Evolutionary conservation across 495 filamentous ascomycete species (phyloP), one percentile per base, ranked within the genome.

Genomic region (Penicillium egyptiacum): DNA sequence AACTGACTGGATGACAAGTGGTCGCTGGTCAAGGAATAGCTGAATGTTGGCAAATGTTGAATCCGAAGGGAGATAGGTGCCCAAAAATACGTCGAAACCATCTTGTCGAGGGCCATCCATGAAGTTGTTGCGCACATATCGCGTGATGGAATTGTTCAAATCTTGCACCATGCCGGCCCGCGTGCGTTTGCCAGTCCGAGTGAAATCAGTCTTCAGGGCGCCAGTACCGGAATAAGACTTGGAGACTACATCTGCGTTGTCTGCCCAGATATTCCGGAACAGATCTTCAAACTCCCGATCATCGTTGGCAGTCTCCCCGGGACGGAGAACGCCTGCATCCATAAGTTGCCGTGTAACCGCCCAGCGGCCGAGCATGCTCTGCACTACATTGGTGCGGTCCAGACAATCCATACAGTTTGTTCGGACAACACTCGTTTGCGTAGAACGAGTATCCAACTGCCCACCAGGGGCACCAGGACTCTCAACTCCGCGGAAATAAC

Each of bases 331-430:
- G 26, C 88, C 90, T 11, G 92, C 76, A 63, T 98, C 94, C 49
- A 81, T 81, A 33, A 98, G 82, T 73, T 96, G 92, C 37, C 88
- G 84, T 50, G 89, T 92, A n/a, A 98, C 72, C 12, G 86, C 87
- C 82, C 84, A 92, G 50, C 91, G 88, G 19, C 87, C 94, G 19
- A 98, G 80, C 88, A 96, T 94, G 66, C 88, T 94, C 70, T 98
- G 94, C 2, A 98, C 89, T 10, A 98, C 91, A 68, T 98, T 98
- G 48, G 94, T 98, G 51, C 94, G 90, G 72, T 98, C 94, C 11
- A 98, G 81, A 63, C 95, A 98, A 75, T 98, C 94, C 94, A 98
- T 98, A 72, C 94, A 98, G 67, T 98, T 98, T 20, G 94, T 97
- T 42, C 94, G 86, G 23, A 98, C 91, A 10, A 97, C 92, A 58